Percentiles rank a stretch among this genome's conserved stretches.
These are phyloP conservation scores for Fusarium chaquense DNA, from an alignment of 2,329 filamentous ascomycete genomes.

Conservation along the genomic window DNA sequence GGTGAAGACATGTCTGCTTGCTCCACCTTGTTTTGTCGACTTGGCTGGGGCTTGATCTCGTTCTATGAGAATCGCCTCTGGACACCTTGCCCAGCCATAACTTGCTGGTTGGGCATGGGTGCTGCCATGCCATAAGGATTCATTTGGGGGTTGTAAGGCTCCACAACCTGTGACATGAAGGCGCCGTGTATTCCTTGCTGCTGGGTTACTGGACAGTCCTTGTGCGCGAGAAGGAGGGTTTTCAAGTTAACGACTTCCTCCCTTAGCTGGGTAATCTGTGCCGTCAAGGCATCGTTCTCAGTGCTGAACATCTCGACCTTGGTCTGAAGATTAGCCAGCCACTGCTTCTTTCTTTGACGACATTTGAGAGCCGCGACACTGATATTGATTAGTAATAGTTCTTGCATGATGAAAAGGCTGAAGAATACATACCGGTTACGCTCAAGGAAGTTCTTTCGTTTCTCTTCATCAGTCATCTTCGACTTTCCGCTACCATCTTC, in stretches of 20 bases:
- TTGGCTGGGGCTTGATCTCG: slow-evolving; percentile 27
- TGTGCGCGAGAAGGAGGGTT: slow-evolving; percentile 91
- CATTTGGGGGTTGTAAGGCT: slow-evolving; percentile 67
- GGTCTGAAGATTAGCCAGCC: slow-evolving; percentile 92
- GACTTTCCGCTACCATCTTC: slow-evolving; percentile 42
- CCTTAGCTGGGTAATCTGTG: slow-evolving; percentile 84
- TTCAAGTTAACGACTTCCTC: slow-evolving; percentile 97
- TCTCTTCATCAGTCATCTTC: slow-evolving; percentile 80
- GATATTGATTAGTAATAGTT: slow-evolving; percentile 16
- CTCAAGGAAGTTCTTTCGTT: slow-evolving; percentile 97
- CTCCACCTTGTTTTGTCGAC: slow-evolving; percentile 16
- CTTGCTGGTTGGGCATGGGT: slow-evolving; percentile 64
- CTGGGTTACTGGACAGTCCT: slow-evolving; percentile 93
- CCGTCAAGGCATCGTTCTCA: slow-evolving; percentile 89
- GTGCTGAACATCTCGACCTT: slow-evolving; percentile 94
- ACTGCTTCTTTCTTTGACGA: slow-evolving; percentile 98
- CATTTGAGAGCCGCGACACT: slow-evolving; percentile 97
- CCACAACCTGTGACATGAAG: slow-evolving; percentile 68
- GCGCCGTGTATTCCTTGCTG: slow-evolving; percentile 75
- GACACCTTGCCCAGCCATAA: slow-evolving; percentile 67
- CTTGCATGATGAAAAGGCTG: not conserved
- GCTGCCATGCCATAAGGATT: slow-evolving; percentile 70
- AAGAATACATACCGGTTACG: slow-evolving; percentile 81
- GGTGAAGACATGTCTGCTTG: slow-evolving; percentile 17
- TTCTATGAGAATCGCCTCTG: slow-evolving; percentile 69